Percentiles rank a stretch among this genome's conserved stretches.
These are phyloP conservation scores for Fragilariopsis cylindrus DNA, from an alignment of 108 stramenopile species.

Conservation along the genomic window DNA sequence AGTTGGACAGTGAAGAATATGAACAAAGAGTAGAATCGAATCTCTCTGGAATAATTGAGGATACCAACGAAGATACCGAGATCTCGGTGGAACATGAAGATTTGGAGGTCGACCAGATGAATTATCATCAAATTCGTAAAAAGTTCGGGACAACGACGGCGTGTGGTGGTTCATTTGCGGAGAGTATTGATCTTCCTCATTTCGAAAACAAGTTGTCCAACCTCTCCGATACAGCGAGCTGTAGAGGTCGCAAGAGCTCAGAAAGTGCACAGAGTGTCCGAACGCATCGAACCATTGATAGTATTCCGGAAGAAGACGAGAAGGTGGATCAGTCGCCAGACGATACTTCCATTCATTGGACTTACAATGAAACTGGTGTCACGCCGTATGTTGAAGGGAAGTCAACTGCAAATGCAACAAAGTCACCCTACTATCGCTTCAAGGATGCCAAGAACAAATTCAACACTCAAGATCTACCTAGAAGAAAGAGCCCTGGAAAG, in stretches of 20 bases:
- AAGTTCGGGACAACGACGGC: background rate
- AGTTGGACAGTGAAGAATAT: background rate
- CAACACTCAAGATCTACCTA: background rate
- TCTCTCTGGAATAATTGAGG: no score
- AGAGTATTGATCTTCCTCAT: constrained; percentile 31
- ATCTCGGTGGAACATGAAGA: background rate
- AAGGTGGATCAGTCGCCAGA: background rate
- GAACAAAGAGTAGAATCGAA: background rate
- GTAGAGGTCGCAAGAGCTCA: constrained; percentile 4
- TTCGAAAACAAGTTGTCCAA: constrained; percentile 36
- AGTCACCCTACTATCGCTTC: constrained; percentile 42
- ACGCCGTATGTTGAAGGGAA: constrained; percentile 28
- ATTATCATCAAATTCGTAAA: background rate
- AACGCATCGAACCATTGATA: constrained; percentile 9
- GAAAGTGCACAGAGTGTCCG: constrained; percentile 12
- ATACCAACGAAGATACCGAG: background rate
- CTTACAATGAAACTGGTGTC: constrained; percentile 28
- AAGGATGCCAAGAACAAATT: constrained; percentile 35
- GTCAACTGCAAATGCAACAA: constrained; percentile 22
- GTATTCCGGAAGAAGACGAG: constrained; percentile 25
- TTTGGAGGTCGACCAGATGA: background rate
- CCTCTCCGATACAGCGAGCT: constrained; percentile 16
- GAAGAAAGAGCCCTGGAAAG: constrained; percentile 17
- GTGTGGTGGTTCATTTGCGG: constrained; percentile 1
- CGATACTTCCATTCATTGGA: constrained; percentile 19